Conservation (phyloP, 2,329 filamentous ascomycete genomes). For the Elsinoe australis region DNA sequence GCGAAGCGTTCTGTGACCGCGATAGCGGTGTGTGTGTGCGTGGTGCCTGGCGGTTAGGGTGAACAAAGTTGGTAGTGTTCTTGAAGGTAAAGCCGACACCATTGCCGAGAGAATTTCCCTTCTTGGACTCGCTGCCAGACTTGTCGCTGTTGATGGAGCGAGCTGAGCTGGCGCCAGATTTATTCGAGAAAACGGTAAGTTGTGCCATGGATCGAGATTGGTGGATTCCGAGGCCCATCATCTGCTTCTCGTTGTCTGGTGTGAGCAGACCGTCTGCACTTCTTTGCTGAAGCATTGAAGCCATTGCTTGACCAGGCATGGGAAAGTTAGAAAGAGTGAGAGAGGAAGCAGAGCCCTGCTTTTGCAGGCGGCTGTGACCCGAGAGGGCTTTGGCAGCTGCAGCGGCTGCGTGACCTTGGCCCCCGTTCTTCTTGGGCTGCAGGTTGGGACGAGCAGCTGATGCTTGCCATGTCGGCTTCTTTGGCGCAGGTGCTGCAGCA, state of each 20-base stretch:
- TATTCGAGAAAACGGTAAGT: constrained; percentile 6
- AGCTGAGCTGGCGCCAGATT: constrained; percentile 10
- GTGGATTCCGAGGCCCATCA: constrained; percentile 10
- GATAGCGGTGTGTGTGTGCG: background rate
- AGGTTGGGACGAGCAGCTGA: background rate
- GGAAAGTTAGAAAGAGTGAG: constrained; percentile 12
- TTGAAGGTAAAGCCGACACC: constrained; percentile 17
- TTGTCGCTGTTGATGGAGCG: constrained; percentile 7
- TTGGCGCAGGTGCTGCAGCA: background rate
- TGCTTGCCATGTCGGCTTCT: constrained; percentile 11
- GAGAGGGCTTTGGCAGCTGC: constrained; percentile 9
- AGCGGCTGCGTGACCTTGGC: background rate
- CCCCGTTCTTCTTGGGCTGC: constrained; percentile 11
- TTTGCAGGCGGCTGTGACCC: constrained; percentile 5
- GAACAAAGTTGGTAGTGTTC: constrained; percentile 13
- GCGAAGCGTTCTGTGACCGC: background rate
- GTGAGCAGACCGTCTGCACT: constrained; percentile 11
- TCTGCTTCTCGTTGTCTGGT: constrained; percentile 3
- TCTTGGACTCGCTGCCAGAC: constrained; percentile 7
- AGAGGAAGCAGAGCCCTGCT: constrained; percentile 11
- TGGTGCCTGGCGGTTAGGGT: constrained; percentile 13
- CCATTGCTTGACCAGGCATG: constrained; percentile 15
- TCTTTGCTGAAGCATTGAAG: background rate
- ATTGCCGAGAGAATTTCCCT: constrained; percentile 6
- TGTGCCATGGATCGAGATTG: constrained; percentile 14